Evolutionary conservation across 2,329 filamentous ascomycete genomes (phyloP).

Genomic region (Sordariomycetes sp.): DNA sequence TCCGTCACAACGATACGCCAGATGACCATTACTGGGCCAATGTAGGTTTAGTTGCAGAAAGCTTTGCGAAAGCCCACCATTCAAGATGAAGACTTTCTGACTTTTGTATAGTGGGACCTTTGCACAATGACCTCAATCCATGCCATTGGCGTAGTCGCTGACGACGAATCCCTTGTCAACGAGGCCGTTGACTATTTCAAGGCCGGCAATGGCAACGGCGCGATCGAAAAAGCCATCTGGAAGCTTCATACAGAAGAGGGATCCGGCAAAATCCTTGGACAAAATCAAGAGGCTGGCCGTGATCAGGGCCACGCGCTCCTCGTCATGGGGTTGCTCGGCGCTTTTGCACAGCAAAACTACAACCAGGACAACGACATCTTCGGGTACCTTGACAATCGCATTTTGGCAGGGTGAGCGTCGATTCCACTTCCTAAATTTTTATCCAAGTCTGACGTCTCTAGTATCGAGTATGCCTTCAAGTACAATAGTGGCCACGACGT

Average conservation of each 20-base stretch:
- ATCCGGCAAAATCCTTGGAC: conserved; percentile 15
- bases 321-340: conserved; percentile 26
- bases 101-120: conserved; percentile 25
- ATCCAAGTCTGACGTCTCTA: too few relatives aligned
- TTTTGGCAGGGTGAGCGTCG: conserved; percentile 21
- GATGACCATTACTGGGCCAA: conserved; percentile 29
- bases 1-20: conserved; percentile 22
- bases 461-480: conserved; percentile 25
- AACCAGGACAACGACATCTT: conserved; percentile 33
- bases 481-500: conserved; percentile 33
- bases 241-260: conserved; percentile 17
- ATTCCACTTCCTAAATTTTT: too few relatives aligned
- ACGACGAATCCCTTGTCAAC: conserved; percentile 29
- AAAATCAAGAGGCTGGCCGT: conserved; percentile 10
- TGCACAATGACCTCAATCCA: conserved; percentile 29
- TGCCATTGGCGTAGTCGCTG: conserved; percentile 30
- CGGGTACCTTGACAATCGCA: conserved; percentile 14
- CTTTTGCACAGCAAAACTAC: conserved; percentile 28
- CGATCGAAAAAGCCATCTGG: conserved; percentile 21
- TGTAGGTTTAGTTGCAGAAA: neutral
- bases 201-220: conserved; percentile 25
- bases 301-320: conserved; percentile 35
- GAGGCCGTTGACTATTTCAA: conserved; percentile 29
- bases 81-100: conserved; percentile 6
- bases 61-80: neutral